Percentiles rank a stretch among this genome's conserved stretches.
Conservation (phyloP, 495 filamentous ascomycete genomes). For the Coniosporium apollinis region DNA sequence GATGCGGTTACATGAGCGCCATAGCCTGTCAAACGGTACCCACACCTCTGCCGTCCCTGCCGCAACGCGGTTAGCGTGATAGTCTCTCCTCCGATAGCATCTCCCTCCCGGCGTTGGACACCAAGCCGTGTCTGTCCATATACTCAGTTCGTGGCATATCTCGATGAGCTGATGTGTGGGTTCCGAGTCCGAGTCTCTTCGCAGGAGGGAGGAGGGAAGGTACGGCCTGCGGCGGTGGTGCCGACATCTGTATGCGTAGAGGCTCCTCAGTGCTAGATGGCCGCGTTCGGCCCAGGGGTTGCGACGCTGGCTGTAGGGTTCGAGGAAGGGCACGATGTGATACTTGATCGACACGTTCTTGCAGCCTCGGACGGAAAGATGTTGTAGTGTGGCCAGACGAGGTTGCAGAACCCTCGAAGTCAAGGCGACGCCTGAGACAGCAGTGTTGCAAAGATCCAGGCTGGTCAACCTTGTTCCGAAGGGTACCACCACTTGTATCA, state of each 20-base stretch:
- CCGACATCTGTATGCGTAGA: conserved; percentile 44
- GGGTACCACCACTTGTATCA: conserved; percentile 37
- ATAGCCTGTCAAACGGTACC: conserved; percentile 48
- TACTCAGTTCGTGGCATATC: conserved; percentile 40
- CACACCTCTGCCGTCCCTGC: conserved; percentile 39
- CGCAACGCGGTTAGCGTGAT: conserved; percentile 35
- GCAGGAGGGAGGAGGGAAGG: conserved; percentile 34
- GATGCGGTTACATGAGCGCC: conserved; percentile 43
- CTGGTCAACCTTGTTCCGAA: conserved; percentile 38
- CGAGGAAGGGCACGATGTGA: conserved; percentile 41
- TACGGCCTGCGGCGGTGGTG: conserved; percentile 44
- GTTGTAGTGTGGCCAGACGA: conserved; percentile 36
- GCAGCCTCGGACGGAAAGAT: conserved; percentile 45
- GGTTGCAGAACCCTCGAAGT: conserved; percentile 35
- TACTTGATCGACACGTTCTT: conserved; percentile 52
- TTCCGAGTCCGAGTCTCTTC: conserved; percentile 44
- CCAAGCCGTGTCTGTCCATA: conserved; percentile 50
- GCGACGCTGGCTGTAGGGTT: conserved; percentile 8
- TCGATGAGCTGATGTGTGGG: conserved; percentile 47
- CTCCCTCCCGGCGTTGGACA: conserved; percentile 42
- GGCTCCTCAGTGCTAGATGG: conserved; percentile 39
- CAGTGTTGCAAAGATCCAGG: conserved; percentile 45
- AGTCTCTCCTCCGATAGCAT: conserved; percentile 41
- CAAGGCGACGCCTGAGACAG: conserved; percentile 38
- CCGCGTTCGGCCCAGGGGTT: conserved; percentile 30